Conservation (phyloP, 768 basidiomycete species). For the Amanita brunnescens region DNA sequence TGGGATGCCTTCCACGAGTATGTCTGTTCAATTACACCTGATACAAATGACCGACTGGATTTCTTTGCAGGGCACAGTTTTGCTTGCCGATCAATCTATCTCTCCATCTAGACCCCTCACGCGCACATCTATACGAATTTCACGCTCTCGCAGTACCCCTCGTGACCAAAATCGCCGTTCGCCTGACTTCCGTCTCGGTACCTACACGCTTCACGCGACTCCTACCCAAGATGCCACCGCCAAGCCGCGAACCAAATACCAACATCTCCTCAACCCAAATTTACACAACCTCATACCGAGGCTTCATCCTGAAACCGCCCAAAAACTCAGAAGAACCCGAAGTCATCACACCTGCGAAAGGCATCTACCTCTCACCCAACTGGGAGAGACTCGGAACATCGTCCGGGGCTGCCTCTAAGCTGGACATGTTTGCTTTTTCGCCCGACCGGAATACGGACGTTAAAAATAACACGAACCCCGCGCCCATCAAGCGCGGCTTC, state of each 20-base stretch:
- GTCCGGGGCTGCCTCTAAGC: not conserved
- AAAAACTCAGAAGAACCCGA: not conserved
- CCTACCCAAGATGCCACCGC: not conserved
- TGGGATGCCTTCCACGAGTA: conserved; percentile 1
- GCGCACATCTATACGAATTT: not conserved
- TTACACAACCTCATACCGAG: not conserved
- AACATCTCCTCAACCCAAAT: not conserved
- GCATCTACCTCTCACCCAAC: not conserved
- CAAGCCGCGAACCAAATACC: not conserved
- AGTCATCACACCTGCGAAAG: not conserved
- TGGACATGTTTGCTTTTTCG: not conserved
- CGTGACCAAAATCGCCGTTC: not conserved
- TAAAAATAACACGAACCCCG: not conserved
- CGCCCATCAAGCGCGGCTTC: not conserved
- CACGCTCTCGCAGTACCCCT: not conserved
- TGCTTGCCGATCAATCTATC: not conserved
- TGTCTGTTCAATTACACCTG: not conserved
- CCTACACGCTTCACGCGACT: conserved; percentile 1
- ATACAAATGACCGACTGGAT: not conserved
- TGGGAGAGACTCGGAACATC: not conserved
- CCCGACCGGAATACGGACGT: not conserved
- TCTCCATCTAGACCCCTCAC: not conserved
- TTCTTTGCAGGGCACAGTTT: not conserved
- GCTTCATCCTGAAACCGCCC: not conserved
- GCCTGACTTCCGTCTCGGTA: not conserved